A percentile compares a stretch with the other conserved stretches of the same genome.
Conservation (phyloP, 306 rosid genomes). For the Acacia crassicarpa region DNA sequence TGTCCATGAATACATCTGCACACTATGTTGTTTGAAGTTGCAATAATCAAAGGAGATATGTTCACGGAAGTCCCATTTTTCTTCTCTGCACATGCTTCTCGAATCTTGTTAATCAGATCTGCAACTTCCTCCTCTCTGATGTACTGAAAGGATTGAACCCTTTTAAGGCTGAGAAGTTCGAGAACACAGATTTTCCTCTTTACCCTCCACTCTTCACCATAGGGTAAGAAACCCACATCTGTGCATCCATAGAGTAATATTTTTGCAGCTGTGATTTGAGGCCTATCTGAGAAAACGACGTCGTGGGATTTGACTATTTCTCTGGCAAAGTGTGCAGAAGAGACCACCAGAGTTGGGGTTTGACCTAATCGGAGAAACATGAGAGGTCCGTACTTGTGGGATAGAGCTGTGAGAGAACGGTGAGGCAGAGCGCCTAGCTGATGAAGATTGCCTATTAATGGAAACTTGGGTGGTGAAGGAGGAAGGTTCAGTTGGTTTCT, state of each 20-base stretch:
- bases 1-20: slow-evolving; percentile 38
- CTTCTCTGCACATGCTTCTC: neutral
- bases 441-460: slow-evolving; percentile 47
- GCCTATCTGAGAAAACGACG: neutral
- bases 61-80: neutral
- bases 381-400: slow-evolving; percentile 28
- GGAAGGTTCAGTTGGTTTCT: slow-evolving; percentile 22
- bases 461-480: slow-evolving; percentile 47
- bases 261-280: neutral
- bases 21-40: slow-evolving; percentile 22
- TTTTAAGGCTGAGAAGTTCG: slow-evolving; percentile 24
- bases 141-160: slow-evolving; percentile 25
- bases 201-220: slow-evolving; percentile 17
- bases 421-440: slow-evolving; percentile 45
- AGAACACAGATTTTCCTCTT: slow-evolving; percentile 20
- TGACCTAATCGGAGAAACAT: slow-evolving; percentile 41
- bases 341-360: slow-evolving; percentile 9
- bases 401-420: slow-evolving; percentile 23
- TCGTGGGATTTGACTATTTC: slow-evolving; percentile 4
- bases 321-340: slow-evolving; percentile 14
- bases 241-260: neutral
- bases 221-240: slow-evolving; percentile 8
- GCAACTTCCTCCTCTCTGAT: slow-evolving; percentile 33
- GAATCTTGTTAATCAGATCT: neutral
- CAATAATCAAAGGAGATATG: slow-evolving; percentile 27